Evolutionary conservation across 495 filamentous ascomycete species (phyloP).

Genomic region (Lentithecium fluviatile): DNA sequence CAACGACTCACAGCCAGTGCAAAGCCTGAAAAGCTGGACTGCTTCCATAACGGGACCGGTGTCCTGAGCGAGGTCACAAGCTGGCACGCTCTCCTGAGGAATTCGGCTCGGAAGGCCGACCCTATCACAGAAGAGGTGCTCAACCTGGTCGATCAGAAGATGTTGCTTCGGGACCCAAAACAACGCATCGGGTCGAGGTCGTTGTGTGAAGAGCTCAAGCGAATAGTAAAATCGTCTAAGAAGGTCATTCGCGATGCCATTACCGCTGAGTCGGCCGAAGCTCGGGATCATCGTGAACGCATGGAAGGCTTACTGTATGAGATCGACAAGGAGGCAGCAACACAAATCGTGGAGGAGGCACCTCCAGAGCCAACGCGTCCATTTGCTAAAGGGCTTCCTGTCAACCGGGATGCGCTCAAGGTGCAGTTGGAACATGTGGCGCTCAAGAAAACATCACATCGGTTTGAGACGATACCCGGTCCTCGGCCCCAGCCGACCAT

Average conservation of each 20-base stretch:
- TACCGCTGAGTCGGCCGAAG: background rate
- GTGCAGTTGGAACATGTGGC: slow-evolving; percentile 1
- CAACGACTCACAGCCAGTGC: slow-evolving; percentile 29
- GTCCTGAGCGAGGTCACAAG: background rate
- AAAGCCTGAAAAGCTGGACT: slow-evolving; percentile 12
- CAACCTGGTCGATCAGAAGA: background rate
- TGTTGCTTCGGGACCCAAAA: background rate
- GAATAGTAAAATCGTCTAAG: background rate
- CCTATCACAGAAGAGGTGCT: background rate
- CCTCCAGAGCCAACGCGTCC: background rate
- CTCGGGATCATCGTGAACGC: slow-evolving; percentile 1
- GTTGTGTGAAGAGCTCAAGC: background rate
- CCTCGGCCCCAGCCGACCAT: background rate
- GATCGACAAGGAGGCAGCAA: background rate
- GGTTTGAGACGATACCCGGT: slow-evolving; percentile 5
- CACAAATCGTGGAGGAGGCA: background rate
- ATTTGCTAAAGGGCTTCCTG: background rate
- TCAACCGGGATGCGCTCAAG: slow-evolving; percentile 9
- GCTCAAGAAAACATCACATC: slow-evolving; percentile 14
- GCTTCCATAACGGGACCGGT: slow-evolving; percentile 32
- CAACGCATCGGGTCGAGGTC: background rate
- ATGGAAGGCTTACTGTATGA: background rate
- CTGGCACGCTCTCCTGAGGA: background rate
- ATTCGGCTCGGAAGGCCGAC: background rate
- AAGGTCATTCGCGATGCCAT: background rate